Evolutionary conservation across 306 rosid genomes (phyloP), one percentile per base, ranked within the genome.

Genomic region (Herpetospermum pedunculosum): DNA sequence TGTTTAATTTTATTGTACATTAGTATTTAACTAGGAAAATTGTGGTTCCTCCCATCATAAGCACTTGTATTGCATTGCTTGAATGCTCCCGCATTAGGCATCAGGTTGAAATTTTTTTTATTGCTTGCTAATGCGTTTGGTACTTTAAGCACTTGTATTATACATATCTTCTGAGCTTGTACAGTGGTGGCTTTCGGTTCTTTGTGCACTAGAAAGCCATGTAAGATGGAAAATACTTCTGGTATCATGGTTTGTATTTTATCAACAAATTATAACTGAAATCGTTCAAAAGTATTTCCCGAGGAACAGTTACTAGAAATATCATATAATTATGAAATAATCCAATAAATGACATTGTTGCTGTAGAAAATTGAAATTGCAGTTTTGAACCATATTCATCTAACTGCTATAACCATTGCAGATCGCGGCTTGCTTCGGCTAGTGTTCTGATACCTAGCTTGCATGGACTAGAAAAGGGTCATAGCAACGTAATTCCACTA

Each of bases 371-470:
- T 6, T 6, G 46, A 60, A 43, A 72, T 48, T 35, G 28, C 8
- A 35, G 43, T 60, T 21, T 63, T n/a, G 47, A 38, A 37, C 49
- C 46, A 12, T 64, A 64, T 38, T 64, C 4, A 37, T 19, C 53
- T 14, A 23, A 68, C 14, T 23, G n/a, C 6, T 11, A 25, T 68
- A 28, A 77, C 76, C 40, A 34, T 46, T 63, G 52, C 84, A 86
- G 90, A 72, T 84, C 88, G 18, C 79, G 80, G 78, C 90, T 86
- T 65, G 90, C 90, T 34, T 83, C 85, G 13, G 80, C 84, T 38
- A 80, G 80, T 62, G 88, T 86, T 70, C 84, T 52, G 4, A 70
- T 84, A 28, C 79, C 74, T 48, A 76, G 85, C 14, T 77, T 83
- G 0, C 80, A 77, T 77, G 92, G 89, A 68, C 53, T 75, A 77